A percentile compares a stretch with the other conserved stretches of the same genome.
phyloP scores from a whole-genome alignment of 768 basidiomycete genomes.

The Sutorius australiensis region DNA sequence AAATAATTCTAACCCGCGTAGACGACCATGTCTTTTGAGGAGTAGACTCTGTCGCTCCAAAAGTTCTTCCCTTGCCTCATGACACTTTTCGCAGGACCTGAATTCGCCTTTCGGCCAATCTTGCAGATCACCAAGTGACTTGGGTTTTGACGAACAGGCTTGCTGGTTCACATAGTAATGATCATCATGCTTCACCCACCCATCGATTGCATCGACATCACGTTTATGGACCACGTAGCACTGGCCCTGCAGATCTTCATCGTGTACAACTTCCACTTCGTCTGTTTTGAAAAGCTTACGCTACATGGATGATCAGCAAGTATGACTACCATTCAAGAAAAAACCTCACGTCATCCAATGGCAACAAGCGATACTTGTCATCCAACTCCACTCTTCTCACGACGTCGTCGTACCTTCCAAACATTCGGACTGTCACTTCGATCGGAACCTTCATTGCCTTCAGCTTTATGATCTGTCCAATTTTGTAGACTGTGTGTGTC shows the following conservation, averaged over 20 bases:
- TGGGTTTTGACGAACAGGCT: slow-evolving; percentile 17
- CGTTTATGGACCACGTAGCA: slow-evolving; percentile 45
- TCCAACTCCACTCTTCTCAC: slow-evolving; percentile 20
- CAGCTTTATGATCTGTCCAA: slow-evolving; percentile 55
- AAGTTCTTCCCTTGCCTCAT: slow-evolving; percentile 27
- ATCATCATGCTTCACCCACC: slow-evolving; percentile 50
- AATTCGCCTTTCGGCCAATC: slow-evolving; percentile 31
- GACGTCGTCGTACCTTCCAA: slow-evolving; percentile 45
- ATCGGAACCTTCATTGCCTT: slow-evolving; percentile 18
- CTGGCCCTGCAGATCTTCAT: slow-evolving; percentile 47
- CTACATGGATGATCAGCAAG: slow-evolving; percentile 17
- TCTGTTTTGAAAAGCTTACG: slow-evolving; percentile 42
- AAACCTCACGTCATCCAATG: slow-evolving; percentile 42
- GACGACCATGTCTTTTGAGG: slow-evolving; percentile 37
- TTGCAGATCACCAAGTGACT: slow-evolving; percentile 19
- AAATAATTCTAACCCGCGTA: slow-evolving; percentile 66
- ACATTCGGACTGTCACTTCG: slow-evolving; percentile 38
- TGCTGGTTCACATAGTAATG: slow-evolving; percentile 53
- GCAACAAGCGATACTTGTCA: slow-evolving; percentile 13
- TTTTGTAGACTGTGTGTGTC: slow-evolving; percentile 34
- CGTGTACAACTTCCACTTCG: slow-evolving; percentile 22
- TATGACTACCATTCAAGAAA: not conserved
- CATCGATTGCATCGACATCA: slow-evolving; percentile 28
- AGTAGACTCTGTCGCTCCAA: slow-evolving; percentile 32
- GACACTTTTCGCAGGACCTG: slow-evolving; percentile 40